These are phyloP conservation scores for Kwoniella newhampshirensis DNA, from an alignment of 768 basidiomycete species.

Conservation along the genomic window DNA sequence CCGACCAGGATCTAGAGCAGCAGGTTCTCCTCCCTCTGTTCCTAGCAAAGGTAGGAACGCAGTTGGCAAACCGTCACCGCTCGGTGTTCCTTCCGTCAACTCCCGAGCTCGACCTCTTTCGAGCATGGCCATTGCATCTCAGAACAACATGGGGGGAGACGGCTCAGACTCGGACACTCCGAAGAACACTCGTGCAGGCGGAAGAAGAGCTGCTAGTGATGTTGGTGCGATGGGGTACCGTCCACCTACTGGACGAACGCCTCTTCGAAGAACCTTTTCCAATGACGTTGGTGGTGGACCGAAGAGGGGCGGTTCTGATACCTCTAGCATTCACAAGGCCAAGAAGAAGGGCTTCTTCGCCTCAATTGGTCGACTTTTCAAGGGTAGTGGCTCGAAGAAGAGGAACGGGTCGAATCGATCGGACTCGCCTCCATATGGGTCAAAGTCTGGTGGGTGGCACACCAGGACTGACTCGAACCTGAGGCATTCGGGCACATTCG, in stretches of 20 bases:
- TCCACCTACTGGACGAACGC: constrained; percentile 34
- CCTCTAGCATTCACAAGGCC: constrained; percentile 36
- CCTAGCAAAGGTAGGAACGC: constrained; percentile 5
- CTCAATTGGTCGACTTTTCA: constrained; percentile 46
- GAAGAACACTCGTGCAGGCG: constrained; percentile 24
- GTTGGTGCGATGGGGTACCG: constrained; percentile 44
- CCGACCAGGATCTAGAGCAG: constrained; percentile 29
- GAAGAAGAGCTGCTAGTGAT: constrained; percentile 48
- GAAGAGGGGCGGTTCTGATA: constrained; percentile 29
- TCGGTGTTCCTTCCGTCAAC: constrained; percentile 43
- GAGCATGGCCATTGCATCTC: constrained; percentile 15
- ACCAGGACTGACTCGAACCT: constrained; percentile 51
- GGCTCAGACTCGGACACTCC: constrained; percentile 21
- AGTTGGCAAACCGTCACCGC: constrained; percentile 27
- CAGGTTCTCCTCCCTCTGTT: background rate
- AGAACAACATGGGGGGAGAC: constrained; percentile 3
- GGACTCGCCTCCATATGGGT: constrained; percentile 47
- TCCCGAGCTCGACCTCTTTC: constrained; percentile 30
- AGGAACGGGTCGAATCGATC: constrained; percentile 28
- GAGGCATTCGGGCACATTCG: constrained; percentile 27
- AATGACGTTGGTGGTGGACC: constrained; percentile 21
- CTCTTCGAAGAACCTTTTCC: constrained; percentile 44
- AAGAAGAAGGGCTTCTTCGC: constrained; percentile 53
- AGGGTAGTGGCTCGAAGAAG: constrained; percentile 26
- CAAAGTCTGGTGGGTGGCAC: constrained; percentile 36